Evolutionary conservation across 2,329 filamentous ascomycete species (phyloP), one percentile per base, ranked within the genome.

Genomic region (Claviceps pazoutovae): DNA sequence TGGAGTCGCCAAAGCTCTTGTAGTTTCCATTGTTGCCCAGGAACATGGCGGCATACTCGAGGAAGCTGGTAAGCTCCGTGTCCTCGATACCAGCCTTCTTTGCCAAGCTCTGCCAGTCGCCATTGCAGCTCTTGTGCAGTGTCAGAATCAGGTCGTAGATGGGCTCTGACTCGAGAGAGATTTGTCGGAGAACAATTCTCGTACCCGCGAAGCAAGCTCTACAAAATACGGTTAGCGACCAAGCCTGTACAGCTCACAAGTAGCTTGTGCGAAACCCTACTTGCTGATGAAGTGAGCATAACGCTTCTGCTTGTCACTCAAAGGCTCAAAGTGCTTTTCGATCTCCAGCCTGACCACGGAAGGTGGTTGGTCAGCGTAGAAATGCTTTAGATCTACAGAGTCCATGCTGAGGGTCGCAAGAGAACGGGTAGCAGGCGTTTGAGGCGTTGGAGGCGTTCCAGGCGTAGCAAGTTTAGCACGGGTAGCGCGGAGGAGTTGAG

Each of bases 271-370:
- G 30, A 30, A 19, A 14, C 53, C 73, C 60, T 74, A 87, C 84
- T 78, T 80, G 78, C 83, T 88, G 64, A 95, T 87, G 64, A 84
- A 89, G 70, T 96, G 90, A 57, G 90, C 86, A 74, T 96, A 96
- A 64, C 86, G 83, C 73, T 91, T 89, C 72, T 95, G 81, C 64
- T 85, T 74, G 61, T 86, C 79, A 50, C 71, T 76, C 55, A 93
- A 69, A 38, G 82, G 80, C 51, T 91, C 85, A 61, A 97, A 98
- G 70, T 97, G 91, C 64, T 88, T 86, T 71, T 88, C 88, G 66
- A 97, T 93, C 66, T 88, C 84, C 48, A 98, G 79, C 47, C 84
- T 82, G 54, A 96, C 91, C 52, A 96, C 81, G 48, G 83, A 86
- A 1, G 93, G 93, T 46, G 93, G 93, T 57, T 84, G 83, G 68